phyloP scores from a whole-genome alignment of 2,329 filamentous ascomycete genomes.

The Coleophoma eucalyptorum region DNA sequence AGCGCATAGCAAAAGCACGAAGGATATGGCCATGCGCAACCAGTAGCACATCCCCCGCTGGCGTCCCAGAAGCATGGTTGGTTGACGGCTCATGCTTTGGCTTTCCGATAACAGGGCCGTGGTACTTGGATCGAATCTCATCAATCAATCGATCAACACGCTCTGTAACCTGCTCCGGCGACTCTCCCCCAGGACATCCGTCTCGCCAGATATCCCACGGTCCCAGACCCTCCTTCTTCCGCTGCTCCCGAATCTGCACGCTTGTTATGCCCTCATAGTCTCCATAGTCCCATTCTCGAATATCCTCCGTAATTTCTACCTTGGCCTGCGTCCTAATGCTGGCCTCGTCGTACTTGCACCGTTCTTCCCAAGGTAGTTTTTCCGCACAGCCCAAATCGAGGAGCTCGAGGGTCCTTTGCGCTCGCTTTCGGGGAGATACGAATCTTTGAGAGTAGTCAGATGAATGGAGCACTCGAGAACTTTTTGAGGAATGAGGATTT shows the following conservation, averaged over 20 bases:
- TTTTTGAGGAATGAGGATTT: constrained; percentile 16
- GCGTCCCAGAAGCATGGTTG: too few relatives aligned
- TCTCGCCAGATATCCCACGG: constrained; percentile 88
- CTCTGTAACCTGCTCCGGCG: constrained; percentile 61
- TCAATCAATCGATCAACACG: constrained; percentile 73
- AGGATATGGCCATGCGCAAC: constrained; percentile 91
- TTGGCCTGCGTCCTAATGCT: constrained; percentile 50
- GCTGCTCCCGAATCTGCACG: constrained; percentile 58
- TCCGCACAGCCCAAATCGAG: constrained; percentile 70
- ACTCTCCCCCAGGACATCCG: constrained; percentile 78
- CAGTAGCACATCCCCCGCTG: constrained; percentile 60
- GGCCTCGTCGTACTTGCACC: constrained; percentile 33
- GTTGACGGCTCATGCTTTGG: constrained; percentile 24
- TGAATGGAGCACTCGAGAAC: too few relatives aligned
- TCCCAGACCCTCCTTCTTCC: constrained; percentile 50
- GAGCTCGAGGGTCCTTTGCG: constrained; percentile 86
- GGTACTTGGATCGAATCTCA: constrained; percentile 63
- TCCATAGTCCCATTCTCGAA: constrained; percentile 86
- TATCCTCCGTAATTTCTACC: constrained; percentile 65
- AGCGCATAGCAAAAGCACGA: constrained; percentile 82
- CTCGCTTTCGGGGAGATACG: constrained; percentile 80
- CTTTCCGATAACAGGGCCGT: constrained; percentile 57
- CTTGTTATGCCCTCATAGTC: constrained; percentile 80
- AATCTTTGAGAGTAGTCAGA: constrained; percentile 45
- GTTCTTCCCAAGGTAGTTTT: constrained; percentile 65